Conservation (phyloP, 441 rosid species). For the Pelargonium fulgidum region DNA sequence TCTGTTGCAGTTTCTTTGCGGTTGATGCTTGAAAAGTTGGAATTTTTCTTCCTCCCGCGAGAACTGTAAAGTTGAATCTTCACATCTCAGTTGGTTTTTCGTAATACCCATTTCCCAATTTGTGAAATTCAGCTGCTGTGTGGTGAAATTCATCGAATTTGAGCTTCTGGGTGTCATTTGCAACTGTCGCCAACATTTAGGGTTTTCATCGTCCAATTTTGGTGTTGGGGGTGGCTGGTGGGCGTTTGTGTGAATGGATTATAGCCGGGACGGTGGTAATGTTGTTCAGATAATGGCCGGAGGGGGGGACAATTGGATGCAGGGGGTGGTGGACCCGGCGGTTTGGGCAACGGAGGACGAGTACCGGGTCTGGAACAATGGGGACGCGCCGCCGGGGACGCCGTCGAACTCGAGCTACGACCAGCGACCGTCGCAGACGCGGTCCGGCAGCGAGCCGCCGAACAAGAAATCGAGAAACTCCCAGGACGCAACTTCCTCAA, state of each 20-base stretch:
- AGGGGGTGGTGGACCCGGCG: conserved; percentile 32
- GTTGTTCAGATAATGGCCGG: conserved; percentile 55
- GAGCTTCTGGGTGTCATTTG: conserved; percentile 14
- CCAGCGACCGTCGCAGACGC: conserved; percentile 33
- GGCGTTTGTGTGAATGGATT: conserved; percentile 38
- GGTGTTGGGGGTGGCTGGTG: not conserved
- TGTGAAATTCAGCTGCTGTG: conserved; percentile 16
- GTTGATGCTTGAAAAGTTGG: not conserved
- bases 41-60: not conserved
- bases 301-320: conserved; percentile 45
- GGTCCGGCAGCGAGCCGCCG: conserved; percentile 47
- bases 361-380: conserved; percentile 44
- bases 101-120: conserved; percentile 26
- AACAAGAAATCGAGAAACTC: conserved; percentile 56
- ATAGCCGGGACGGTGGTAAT: conserved; percentile 46
- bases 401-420: conserved; percentile 39
- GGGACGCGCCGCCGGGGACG: conserved; percentile 26
- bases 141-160: conserved; percentile 14
- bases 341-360: conserved; percentile 83
- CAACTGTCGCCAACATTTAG: conserved; percentile 13
- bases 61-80: not conserved
- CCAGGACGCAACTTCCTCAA: conserved; percentile 37
- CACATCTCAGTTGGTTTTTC: not conserved
- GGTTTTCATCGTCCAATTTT: conserved; percentile 21
- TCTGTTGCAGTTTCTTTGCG: not conserved